A percentile compares a stretch with the other conserved stretches of the same genome.
Conservation (phyloP, 2,329 filamentous ascomycete genomes). For the Chalaropsis thielavioides region DNA sequence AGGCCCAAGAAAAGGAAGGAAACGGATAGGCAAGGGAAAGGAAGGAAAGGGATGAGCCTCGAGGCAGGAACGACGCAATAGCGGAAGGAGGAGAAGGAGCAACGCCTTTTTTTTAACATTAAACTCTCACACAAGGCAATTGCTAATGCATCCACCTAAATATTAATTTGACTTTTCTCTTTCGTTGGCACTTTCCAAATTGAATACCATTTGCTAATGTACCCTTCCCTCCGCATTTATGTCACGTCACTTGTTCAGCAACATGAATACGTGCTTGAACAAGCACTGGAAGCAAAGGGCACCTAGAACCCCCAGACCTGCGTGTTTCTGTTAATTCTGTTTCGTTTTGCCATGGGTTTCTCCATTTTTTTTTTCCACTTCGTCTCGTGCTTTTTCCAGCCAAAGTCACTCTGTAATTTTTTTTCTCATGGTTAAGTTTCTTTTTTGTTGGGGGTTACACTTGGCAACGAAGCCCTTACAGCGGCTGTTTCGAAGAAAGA, state of each 20-base stretch:
- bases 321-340: background rate
- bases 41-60: background rate
- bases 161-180: background rate
- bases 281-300: background rate
- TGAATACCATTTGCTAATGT: background rate
- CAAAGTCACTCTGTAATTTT: background rate
- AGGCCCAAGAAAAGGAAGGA: slow-evolving; percentile 5
- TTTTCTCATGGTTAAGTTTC: background rate
- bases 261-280: background rate
- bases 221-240: background rate
- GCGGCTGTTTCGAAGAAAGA: background rate
- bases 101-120: background rate
- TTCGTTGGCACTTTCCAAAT: background rate
- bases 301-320: background rate
- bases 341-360: background rate
- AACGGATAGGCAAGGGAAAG: slow-evolving; percentile 19
- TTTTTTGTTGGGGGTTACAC: background rate
- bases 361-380: background rate
- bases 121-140: background rate
- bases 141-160: background rate
- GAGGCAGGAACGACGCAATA: background rate
- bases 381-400: background rate
- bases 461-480: background rate
- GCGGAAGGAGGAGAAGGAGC: slow-evolving; percentile 7
- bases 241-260: background rate